phyloP scores from a whole-genome alignment of 2,329 filamentous ascomycete species.

The Pseudopyricularia javanii region DNA sequence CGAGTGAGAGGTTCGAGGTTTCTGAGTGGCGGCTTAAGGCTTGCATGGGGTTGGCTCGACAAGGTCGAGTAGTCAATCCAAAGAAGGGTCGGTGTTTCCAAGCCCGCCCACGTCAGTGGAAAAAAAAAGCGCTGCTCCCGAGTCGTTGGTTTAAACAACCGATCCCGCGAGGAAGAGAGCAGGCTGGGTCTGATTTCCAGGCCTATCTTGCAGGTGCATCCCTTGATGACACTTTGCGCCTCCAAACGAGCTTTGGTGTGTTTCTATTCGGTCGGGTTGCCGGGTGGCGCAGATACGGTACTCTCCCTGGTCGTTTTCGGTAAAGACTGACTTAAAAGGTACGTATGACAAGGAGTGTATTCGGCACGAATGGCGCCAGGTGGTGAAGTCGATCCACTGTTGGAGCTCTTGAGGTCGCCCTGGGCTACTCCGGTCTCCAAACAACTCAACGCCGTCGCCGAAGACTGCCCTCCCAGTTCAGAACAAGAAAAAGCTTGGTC shows the following conservation, averaged over 20 bases:
- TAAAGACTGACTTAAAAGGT: background rate
- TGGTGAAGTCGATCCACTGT: background rate
- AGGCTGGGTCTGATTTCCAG: background rate
- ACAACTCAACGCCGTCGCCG: background rate
- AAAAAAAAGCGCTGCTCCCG: background rate
- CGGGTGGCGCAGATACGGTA: background rate
- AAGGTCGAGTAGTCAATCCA: background rate
- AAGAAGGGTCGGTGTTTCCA: background rate
- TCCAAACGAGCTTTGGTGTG: background rate
- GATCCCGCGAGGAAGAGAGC: background rate
- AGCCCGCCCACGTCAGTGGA: background rate
- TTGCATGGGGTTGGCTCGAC: slow-evolving; percentile 37
- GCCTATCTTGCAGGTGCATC: background rate
- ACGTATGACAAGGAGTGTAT: background rate
- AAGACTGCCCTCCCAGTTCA: background rate
- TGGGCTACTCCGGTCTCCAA: background rate
- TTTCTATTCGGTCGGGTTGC: background rate
- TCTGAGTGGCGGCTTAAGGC: slow-evolving; percentile 30
- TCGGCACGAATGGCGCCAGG: background rate
- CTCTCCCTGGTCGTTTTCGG: background rate
- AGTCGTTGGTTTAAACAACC: background rate
- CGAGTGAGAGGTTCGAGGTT: slow-evolving; percentile 33
- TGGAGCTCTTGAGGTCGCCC: background rate
- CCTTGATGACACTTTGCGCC: background rate
- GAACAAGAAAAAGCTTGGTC: background rate